Evolutionary conservation across 306 rosid species (phyloP).

Genomic region (Quillaja saponaria): DNA sequence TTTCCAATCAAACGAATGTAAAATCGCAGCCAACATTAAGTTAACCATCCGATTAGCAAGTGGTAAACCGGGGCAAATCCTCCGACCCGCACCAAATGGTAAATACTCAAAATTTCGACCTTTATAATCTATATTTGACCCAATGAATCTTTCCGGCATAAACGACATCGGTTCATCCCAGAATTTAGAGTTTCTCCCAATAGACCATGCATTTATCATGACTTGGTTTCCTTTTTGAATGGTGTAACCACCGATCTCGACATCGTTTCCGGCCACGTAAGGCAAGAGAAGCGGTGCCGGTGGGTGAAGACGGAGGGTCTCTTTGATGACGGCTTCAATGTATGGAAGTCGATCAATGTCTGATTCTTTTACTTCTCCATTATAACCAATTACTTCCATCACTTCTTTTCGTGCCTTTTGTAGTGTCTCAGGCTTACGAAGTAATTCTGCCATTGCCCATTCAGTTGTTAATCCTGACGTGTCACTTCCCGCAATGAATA

Average conservation of each 20-base stretch:
- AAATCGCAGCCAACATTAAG: conserved; percentile 46
- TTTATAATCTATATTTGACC: conserved; percentile 35
- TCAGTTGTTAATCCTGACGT: conserved; percentile 58
- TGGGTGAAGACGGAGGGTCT: conserved; percentile 64
- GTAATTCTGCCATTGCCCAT: conserved; percentile 71
- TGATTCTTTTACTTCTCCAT: conserved; percentile 44
- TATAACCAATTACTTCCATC: conserved; percentile 27
- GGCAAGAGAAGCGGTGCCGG: conserved; percentile 62
- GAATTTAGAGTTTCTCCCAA: conserved; percentile 45
- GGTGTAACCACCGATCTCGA: conserved; percentile 34
- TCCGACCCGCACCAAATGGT: conserved; percentile 64
- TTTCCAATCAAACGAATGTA: conserved; percentile 56
- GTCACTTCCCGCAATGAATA: conserved; percentile 60
- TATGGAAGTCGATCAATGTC: conserved; percentile 49
- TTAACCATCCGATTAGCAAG: conserved; percentile 55
- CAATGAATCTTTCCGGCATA: conserved; percentile 51
- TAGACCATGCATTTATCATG: conserved; percentile 57
- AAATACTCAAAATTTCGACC: conserved; percentile 55
- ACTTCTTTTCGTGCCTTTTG: conserved; percentile 44
- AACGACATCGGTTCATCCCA: conserved; percentile 48
- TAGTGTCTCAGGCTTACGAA: conserved; percentile 41
- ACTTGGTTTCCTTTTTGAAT: conserved; percentile 50
- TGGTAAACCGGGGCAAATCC: conserved; percentile 65
- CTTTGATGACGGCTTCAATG: conserved; percentile 54
- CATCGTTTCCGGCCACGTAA: conserved; percentile 44